These are phyloP conservation scores for Leucosporidium scottii DNA, from an alignment of 768 basidiomycete genomes.

Conservation along the genomic window DNA sequence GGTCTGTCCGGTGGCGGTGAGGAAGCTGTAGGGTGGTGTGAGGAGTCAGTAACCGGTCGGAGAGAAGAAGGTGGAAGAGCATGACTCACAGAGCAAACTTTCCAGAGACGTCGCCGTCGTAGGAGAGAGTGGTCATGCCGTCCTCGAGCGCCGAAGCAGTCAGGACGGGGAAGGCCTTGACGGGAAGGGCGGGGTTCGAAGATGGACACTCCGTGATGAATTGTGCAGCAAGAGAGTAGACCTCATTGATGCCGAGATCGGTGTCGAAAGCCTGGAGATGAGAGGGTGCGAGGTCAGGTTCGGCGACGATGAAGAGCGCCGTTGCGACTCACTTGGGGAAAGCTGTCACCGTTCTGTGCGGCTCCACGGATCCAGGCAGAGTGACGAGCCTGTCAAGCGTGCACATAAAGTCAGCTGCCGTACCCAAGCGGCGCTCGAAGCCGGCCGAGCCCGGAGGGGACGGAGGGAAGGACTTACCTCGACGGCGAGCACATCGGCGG, in stretches of 20 bases:
- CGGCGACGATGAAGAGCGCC: too few species aligned
- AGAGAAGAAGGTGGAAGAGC: neutral
- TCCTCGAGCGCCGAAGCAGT: constrained; percentile 40
- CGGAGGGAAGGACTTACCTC: too few species aligned
- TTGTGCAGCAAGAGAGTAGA: constrained; percentile 47
- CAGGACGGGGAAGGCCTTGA: constrained; percentile 53
- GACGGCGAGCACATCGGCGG: constrained; percentile 57
- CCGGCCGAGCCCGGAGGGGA: too few species aligned
- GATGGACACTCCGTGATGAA: constrained; percentile 52
- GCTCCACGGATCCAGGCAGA: constrained; percentile 57
- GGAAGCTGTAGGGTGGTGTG: constrained; percentile 37
- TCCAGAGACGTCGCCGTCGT: neutral
- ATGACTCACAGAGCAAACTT: neutral
- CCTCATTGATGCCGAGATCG: constrained; percentile 46
- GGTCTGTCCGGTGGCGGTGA: constrained; percentile 28
- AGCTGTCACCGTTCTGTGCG: constrained; percentile 49
- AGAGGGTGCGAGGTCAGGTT: too few species aligned
- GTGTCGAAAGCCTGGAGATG: constrained; percentile 50
- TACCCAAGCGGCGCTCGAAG: too few species aligned
- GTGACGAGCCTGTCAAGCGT: constrained; percentile 52
- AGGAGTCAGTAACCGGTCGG: constrained; percentile 1
- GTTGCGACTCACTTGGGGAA: constrained; percentile 44
- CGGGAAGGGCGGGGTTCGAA: constrained; percentile 51
- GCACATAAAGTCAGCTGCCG: neutral
- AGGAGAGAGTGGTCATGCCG: constrained; percentile 37